Evolutionary conservation across 2,329 filamentous ascomycete genomes (phyloP), one percentile per base, ranked within the genome.

Genomic region (Coniochaeta pulveracea): DNA sequence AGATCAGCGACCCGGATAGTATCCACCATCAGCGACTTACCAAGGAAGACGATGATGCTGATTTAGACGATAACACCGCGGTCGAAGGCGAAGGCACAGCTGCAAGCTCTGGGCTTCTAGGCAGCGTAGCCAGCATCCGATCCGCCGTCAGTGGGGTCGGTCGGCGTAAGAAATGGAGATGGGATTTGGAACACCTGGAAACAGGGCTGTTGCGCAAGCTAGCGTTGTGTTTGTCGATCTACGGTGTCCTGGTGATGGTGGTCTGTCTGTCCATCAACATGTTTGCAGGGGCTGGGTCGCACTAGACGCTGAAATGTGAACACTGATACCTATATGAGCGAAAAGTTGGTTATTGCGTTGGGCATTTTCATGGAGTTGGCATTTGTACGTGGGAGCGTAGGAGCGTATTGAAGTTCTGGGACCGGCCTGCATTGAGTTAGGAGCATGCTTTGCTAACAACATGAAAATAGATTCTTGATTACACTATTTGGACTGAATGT

Each of bases 1-100:
- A 96, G 58, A 96, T 98, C 39, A 93, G 85, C 10, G 77, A 85
- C 16, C 91, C 91, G 0, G 81, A 94, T 35, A 89, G 84, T 27
- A 71, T 79, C 18, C 76, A 89, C 41, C 86, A 95, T 47, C 89
- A 94, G 52, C 75, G 81, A 10, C 64, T 96, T 8, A 64, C 85
- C 41, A 96, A 96, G 54, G 86, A 91, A 48, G 85, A 95, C 43
- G 91, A 96, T 46, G 84, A 89, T 42, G 76, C 77, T 34, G 43
- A 34, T 35, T 34, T 33, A 25, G 32, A 39, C 12, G 65, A 64
- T 2, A 72, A 72, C 23, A 63, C 70, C 1, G 60, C 73, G 40
- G 63, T 61, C 5, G 52, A 48, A 3, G 49, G 60, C 1, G 60
- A 47, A 35, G 37, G 36, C 14, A 22, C 33, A 6, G 38, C 39